Evolutionary conservation across 495 filamentous ascomycete genomes (phyloP).

Genomic region (Aspergillus ellipticus): DNA sequence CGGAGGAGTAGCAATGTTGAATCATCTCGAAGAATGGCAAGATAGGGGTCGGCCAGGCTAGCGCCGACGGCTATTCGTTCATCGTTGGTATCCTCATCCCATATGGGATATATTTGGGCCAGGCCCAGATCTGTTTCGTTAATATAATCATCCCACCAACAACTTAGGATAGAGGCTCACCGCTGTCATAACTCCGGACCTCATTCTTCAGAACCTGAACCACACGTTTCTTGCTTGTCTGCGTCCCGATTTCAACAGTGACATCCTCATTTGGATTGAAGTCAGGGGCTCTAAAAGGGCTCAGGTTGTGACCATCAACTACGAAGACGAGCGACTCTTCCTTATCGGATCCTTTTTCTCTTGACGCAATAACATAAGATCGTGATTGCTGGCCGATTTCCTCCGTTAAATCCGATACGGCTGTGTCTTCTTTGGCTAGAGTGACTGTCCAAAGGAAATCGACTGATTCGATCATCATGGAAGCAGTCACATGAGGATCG

Average conservation of each 20-base stretch:
- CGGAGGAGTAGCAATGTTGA: constrained; percentile 69
- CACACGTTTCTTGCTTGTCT: constrained; percentile 70
- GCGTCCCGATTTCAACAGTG: constrained; percentile 75
- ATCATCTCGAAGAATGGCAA: constrained; percentile 83
- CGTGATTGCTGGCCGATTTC: constrained; percentile 42
- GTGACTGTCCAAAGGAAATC: constrained; percentile 36
- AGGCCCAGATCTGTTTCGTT: constrained; percentile 66
- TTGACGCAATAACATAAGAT: constrained; percentile 40
- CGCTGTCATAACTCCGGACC: constrained; percentile 80
- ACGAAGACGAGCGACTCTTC: constrained; percentile 40
- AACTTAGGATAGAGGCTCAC: constrained; percentile 46
- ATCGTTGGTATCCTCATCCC: constrained; percentile 81
- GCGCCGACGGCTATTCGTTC: constrained; percentile 70
- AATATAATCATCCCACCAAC: constrained; percentile 4
- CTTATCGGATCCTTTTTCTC: constrained; percentile 25
- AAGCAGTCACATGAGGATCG: constrained; percentile 63
- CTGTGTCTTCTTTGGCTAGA: constrained; percentile 14
- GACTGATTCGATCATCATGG: constrained; percentile 31
- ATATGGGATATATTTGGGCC: constrained; percentile 82
- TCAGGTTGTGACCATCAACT: constrained; percentile 25
- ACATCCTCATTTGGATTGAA: constrained; percentile 84
- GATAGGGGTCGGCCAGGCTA: constrained; percentile 83
- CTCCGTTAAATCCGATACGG: constrained; percentile 42
- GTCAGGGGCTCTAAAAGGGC: constrained; percentile 53
- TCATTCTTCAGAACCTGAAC: constrained; percentile 82